Base-by-base conservation (phyloP, 2,329 filamentous ascomycete species). In the Aaosphaeria arxii region DNA sequence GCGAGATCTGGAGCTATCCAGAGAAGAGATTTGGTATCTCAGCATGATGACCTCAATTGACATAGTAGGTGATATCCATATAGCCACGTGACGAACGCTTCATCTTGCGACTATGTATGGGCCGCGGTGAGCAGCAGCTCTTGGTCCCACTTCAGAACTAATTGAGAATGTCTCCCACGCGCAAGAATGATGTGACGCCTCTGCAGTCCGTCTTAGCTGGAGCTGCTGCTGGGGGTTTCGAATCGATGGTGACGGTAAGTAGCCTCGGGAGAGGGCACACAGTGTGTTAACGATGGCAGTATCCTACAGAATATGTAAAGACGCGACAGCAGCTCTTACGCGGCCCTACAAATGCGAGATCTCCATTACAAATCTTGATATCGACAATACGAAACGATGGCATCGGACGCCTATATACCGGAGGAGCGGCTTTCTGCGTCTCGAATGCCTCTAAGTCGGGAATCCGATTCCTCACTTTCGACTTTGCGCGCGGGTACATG, bases 251-350 rank as follows among this genome's bases (percentile, higher is more conserved):
- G 11, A 49, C 43, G 5, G 47, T 45, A 42, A 11, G 47, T 42
- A 44, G 7, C 4, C 11, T 24, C 9, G 24, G 24, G 24, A 28
- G 11, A 40, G 9, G 24, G 24, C 24, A 24, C 9, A 7, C 17
- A 11, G 2, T 7, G 17, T 29, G 11, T 40, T 30, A 29, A 6
- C 17, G 17, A 24, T 24, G 17, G 17, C 9, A 51, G 49, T 51
- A 51, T 44, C 49, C 49, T 7, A 51, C 49, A 5, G 49, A 51
- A 41, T 51, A 48, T 30, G 49, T 51, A 5, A 51, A 51, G 32
- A 51, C 45, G 1, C 49, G 49, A 31, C 49, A 51, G 31, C 46
- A 51, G 36, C 43, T 51, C 11, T 30, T 47, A 5, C 45, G 42
- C 5, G 42, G 45, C 4, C 5, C 13, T 2, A 35, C 11, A 5